Evolutionary conservation across 495 filamentous ascomycete species (phyloP).

Genomic region (Pseudevernia furfuracea): DNA sequence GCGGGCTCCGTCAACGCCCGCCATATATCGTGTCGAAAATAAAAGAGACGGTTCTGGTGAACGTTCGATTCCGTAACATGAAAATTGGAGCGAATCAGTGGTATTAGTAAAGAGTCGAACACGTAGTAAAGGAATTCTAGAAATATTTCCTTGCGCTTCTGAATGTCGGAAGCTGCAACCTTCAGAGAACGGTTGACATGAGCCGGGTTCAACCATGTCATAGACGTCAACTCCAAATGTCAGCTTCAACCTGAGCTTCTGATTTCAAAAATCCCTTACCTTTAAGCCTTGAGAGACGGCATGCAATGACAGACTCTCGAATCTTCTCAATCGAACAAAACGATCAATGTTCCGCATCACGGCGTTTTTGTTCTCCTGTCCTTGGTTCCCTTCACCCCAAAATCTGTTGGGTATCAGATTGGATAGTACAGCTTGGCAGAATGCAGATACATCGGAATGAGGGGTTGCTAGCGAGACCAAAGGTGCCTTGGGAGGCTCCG

Average conservation of each 20-base stretch:
- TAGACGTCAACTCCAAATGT: slow-evolving; percentile 45
- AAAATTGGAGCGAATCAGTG: slow-evolving; percentile 78
- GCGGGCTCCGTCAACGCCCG: slow-evolving; percentile 64
- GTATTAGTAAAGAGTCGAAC: slow-evolving; percentile 85
- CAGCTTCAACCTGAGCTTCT: slow-evolving; percentile 1
- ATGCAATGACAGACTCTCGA: slow-evolving; percentile 73
- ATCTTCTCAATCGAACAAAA: slow-evolving; percentile 71
- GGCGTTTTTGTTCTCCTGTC: slow-evolving; percentile 48
- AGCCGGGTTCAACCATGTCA: slow-evolving; percentile 66
- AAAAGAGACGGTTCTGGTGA: slow-evolving; percentile 78
- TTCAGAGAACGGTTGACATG: slow-evolving; percentile 36
- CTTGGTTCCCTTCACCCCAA: slow-evolving; percentile 54
- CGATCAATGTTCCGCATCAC: slow-evolving; percentile 62
- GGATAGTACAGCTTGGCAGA: slow-evolving; percentile 68
- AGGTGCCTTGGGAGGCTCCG: slow-evolving; percentile 23
- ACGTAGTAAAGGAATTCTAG: slow-evolving; percentile 84
- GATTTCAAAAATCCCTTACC: slow-evolving; percentile 37
- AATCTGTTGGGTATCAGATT: slow-evolving; percentile 70
- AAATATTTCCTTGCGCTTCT: slow-evolving; percentile 73
- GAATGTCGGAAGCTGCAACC: slow-evolving; percentile 59
- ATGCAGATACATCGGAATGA: slow-evolving; percentile 67
- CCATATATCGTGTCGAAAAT: slow-evolving; percentile 94
- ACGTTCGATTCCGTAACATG: slow-evolving; percentile 86
- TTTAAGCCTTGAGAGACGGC: slow-evolving; percentile 69
- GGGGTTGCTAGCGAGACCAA: slow-evolving; percentile 69